These are phyloP conservation scores for Leccinum boreale DNA, from an alignment of 768 basidiomycete species.

Conservation along the genomic window DNA sequence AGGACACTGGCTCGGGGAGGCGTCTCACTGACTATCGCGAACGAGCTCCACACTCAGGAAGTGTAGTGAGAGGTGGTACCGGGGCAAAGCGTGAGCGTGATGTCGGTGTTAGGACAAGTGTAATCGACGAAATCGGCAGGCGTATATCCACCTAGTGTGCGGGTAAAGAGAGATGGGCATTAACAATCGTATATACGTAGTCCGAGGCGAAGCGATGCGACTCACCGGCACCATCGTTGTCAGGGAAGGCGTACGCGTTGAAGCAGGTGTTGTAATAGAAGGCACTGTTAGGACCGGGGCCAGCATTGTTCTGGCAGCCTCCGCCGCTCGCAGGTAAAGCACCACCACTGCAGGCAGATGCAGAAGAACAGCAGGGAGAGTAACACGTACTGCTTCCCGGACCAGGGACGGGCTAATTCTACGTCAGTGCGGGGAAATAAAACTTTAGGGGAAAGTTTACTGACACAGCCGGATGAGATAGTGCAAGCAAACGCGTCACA, in stretches of 20 bases:
- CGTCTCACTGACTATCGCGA: not conserved
- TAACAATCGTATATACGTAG: not conserved
- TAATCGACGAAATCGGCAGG: conserved; percentile 31
- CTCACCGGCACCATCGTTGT: conserved; percentile 30
- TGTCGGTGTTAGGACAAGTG: conserved; percentile 25
- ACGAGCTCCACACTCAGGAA: not conserved
- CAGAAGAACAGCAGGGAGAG: conserved; percentile 31
- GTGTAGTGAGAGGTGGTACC: not conserved
- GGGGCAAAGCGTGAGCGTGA: conserved; percentile 32
- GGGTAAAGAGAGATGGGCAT: not conserved
- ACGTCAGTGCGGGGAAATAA: not conserved
- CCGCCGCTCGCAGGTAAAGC: conserved; percentile 27
- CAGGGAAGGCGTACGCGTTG: conserved; percentile 34
- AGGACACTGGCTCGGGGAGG: not conserved
- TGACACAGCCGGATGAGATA: conserved; percentile 30
- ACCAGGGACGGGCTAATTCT: conserved; percentile 27
- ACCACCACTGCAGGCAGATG: conserved; percentile 24
- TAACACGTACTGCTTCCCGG: conserved; percentile 21
- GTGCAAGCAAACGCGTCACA: conserved; percentile 33
- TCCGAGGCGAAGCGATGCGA: not conserved
- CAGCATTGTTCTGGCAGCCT: conserved; percentile 26
- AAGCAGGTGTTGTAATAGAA: conserved; percentile 28
- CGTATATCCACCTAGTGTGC: not conserved
- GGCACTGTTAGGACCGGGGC: conserved; percentile 29
- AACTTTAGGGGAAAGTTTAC: not conserved